Base-by-base conservation (phyloP, 2,329 filamentous ascomycete genomes). In the Leptodontidium sp. region DNA sequence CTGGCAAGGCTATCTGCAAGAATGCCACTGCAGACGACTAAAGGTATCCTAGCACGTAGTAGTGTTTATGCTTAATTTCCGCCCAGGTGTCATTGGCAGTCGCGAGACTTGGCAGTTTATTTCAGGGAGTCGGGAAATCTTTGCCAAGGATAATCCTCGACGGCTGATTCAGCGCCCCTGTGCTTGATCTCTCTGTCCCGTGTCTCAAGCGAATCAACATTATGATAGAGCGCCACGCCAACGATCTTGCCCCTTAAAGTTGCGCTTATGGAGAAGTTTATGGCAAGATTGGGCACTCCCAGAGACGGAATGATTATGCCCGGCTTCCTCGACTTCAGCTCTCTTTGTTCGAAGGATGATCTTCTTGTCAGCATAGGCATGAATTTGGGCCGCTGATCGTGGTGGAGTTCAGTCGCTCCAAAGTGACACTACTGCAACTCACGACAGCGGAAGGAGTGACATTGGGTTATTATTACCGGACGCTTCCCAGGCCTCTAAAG, bases 51-150 rank as follows among this genome's bases (percentile, higher is more conserved):
- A 26, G 49, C 35, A 29, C 32, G n/a, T 12, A 7, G 21, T 57
- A 35, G 15, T 55, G n/a, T 57, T 62, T 65, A 67, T 63, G 59
- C 65, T 67, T 67, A 63, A 67, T 63, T 59, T 58, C 40, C 49
- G 43, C 21, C 57, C 38, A 24, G 15, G 11, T 58, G 38, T 67
- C 24, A 62, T 61, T 67, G 58, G 57, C 24, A 26, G 8, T 43
- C 29, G 29, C 26, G n/a, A 29, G 12, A 32, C 52, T 67, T 55
- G 35, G 58, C 38, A 57, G 43, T 63, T 53, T 58, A 49, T 63
- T 55, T 32, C 8, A 38, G 49, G 32, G 9, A 21, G 57, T 40
- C 12, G 21, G n/a, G 40, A 15, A 17, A 21, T 2, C 43, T 11
- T 17, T 62, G 63, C 63, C 52, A 58, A 58, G 63, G 24, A 14